These are phyloP conservation scores for Udeniomyces megalosporus DNA, from an alignment of 768 basidiomycete genomes.

Conservation along the genomic window DNA sequence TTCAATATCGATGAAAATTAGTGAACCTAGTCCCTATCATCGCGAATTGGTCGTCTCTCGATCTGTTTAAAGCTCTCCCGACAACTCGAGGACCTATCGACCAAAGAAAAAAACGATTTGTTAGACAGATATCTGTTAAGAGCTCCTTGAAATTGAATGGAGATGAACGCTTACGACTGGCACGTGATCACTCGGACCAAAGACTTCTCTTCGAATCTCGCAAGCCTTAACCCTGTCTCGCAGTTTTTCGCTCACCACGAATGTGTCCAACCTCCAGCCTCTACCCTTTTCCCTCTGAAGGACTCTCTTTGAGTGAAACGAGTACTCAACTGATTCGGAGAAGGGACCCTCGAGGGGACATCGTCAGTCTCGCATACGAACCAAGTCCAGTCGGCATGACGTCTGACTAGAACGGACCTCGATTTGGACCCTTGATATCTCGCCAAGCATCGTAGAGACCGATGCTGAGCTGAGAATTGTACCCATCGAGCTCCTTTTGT, in stretches of 20 bases:
- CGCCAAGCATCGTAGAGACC: constrained; percentile 11
- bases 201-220: constrained; percentile 14
- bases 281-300: constrained; percentile 4
- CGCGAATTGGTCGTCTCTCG: too few relatives aligned
- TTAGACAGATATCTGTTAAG: neutral
- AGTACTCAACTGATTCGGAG: neutral
- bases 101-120: neutral
- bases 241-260: constrained; percentile 9
- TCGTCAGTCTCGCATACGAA: too few relatives aligned
- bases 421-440: constrained; percentile 3
- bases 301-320: constrained; percentile 8
- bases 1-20: too few relatives aligned
- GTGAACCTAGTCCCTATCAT: too few relatives aligned
- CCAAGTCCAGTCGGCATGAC: too few relatives aligned
- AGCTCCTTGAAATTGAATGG: too few relatives aligned
- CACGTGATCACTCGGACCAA: constrained; percentile 13
- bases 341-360: too few relatives aligned
- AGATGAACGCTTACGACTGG: too few relatives aligned
- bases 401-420: constrained; percentile 8
- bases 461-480: constrained; percentile 5
- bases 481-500: constrained; percentile 1
- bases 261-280: constrained; percentile 15
- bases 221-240: constrained; percentile 8
- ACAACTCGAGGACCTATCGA: neutral
- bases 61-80: neutral